Base-by-base conservation (phyloP, 2,329 filamentous ascomycete genomes). In the Cladophialophora carrionii region DNA sequence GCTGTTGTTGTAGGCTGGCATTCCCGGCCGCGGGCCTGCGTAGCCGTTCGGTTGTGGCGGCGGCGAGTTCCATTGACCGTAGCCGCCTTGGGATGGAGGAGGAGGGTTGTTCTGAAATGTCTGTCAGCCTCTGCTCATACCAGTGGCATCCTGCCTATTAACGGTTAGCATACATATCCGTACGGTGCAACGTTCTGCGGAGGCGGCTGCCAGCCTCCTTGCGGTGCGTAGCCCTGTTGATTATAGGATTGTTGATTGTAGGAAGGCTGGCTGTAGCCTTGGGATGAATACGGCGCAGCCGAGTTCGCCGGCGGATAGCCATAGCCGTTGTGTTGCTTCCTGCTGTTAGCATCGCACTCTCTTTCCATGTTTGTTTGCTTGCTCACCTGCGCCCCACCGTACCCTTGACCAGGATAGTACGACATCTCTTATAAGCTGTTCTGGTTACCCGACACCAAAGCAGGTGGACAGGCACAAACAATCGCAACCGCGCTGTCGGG, bases 31-130 rank as follows among this genome's bases (percentile, higher is more conserved):
- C 61, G 65, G 64, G 31, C 64, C 63, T 66, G 74, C 74, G 71
- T 76, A 78, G 62, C 76, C 77, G 64, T 77, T 74, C 62, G 79
- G 79, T 64, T 76, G 75, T 12, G 73, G 73, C 53, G 71, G 67
- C 43, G 71, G 70, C 32, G 69, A 63, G 26, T 54, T 29, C 17
- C 67, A 68, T 20, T 70, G 67, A 49, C 71, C 68, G 59, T 72
- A 77, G 62, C 76, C 77, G 58, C 73, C 74, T 32, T 75, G 75
- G 37, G 73, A 72, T 59, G 74, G 74, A 59, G 75, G 74, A 64
- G 72, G 70, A 37, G 71, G 72, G 55, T 73, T 69, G 37, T 70
- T 72, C 52, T 54, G 52, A 8, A 12, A 26, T 7, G 10, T 54
- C 29, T 54, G 52, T 54, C 17, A 54, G 52, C 17, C 10, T 34